A percentile compares a stretch with the other conserved stretches of the same genome.
phyloP scores from a whole-genome alignment of 164 flowering plant species.

The Vitis rupestris region DNA sequence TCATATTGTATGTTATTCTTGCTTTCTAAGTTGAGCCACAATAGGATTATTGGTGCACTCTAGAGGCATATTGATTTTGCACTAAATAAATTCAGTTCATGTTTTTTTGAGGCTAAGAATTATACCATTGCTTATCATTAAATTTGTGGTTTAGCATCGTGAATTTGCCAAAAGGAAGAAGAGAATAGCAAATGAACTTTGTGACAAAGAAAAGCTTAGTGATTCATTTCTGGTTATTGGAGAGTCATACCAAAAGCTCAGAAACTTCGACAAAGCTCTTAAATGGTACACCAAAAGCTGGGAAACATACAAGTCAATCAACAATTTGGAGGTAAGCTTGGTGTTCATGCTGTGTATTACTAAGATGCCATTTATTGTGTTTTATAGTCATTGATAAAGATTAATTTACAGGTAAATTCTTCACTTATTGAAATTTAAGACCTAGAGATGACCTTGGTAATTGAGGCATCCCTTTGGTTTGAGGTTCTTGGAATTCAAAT shows the following conservation, averaged over 20 bases:
- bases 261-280: constrained; percentile 68
- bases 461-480: constrained; percentile 1
- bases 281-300: constrained; percentile 83
- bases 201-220: constrained; percentile 87
- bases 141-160: constrained; percentile 47
- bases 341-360: not conserved
- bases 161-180: constrained; percentile 80
- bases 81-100: not conserved
- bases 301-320: constrained; percentile 66
- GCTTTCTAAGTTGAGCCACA: too few relatives aligned
- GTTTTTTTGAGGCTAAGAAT: constrained; percentile 1
- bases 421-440: too few relatives aligned
- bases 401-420: not conserved
- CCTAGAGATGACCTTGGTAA: not conserved
- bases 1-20: too few relatives aligned
- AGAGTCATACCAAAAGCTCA: constrained; percentile 86
- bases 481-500: constrained; percentile 4
- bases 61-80: not conserved
- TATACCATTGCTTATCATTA: constrained; percentile 10
- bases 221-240: constrained; percentile 81
- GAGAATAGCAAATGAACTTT: constrained; percentile 65
- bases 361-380: not conserved
- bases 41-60: too few relatives aligned
- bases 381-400: not conserved
- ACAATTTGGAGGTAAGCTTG: constrained; percentile 75